Evolutionary conservation across 1,139 yeast genomes (phyloP).

Genomic region (Spathaspora jeffriesii): DNA sequence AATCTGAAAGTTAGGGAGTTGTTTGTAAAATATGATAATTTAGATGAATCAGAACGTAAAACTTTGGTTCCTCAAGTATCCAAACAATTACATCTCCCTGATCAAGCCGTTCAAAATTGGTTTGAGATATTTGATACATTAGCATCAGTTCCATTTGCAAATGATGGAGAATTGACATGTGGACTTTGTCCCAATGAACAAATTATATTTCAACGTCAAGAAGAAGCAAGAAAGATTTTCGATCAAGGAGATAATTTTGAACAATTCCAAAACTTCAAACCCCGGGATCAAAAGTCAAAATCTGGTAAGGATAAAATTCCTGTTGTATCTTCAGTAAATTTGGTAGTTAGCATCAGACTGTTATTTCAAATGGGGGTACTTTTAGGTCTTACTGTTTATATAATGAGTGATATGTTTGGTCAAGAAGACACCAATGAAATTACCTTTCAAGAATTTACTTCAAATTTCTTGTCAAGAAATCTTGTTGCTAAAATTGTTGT

Average conservation of each 20-base stretch:
- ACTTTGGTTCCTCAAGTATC: conserved; percentile 13
- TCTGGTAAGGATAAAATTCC: too few species aligned
- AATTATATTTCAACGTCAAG: conserved; percentile 10
- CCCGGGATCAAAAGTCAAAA: conserved; percentile 1
- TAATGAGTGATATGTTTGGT: conserved; percentile 16
- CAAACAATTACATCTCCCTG: conserved; percentile 15
- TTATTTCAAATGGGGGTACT: conserved; percentile 33
- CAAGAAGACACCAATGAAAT: conserved; percentile 29
- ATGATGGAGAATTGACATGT: conserved; percentile 21
- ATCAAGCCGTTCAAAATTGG: conserved; percentile 29
- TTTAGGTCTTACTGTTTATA: conserved; percentile 25
- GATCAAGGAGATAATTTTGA: conserved; percentile 1
- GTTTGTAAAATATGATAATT: conserved; percentile 17
- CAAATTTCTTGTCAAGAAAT: conserved; percentile 40
- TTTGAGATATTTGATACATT: conserved; percentile 30
- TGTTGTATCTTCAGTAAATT: conserved; percentile 17
- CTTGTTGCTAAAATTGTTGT: conserved; percentile 37
- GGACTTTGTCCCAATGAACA: conserved; percentile 35
- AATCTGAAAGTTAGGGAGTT: conserved; percentile 24
- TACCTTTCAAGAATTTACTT: conserved; percentile 46
- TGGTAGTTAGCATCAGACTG: conserved; percentile 14
- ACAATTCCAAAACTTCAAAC: neutral
- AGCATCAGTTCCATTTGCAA: conserved; percentile 29
- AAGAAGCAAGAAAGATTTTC: conserved; percentile 7
- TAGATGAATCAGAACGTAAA: conserved; percentile 12